phyloP scores from a whole-genome alignment of 2,329 filamentous ascomycete species.

The Sordariomycetes sp. region DNA sequence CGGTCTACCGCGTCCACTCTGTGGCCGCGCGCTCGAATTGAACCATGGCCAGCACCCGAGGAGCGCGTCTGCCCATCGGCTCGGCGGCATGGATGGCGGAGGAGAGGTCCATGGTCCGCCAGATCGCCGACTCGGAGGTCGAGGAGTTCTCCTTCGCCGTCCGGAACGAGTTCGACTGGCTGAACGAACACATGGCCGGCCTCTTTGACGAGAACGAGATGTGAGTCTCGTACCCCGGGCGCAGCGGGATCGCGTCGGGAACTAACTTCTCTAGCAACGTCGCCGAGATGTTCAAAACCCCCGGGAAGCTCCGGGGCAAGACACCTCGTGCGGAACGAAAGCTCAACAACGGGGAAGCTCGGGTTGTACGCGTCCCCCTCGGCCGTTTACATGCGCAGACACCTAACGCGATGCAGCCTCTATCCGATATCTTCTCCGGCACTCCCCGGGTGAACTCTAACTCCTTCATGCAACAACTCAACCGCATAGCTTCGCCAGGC shows the following conservation, averaged over 20 bases:
- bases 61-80: conserved; percentile 57
- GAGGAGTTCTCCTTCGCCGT: conserved; percentile 91
- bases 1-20: conserved; percentile 6
- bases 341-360: conserved; percentile 37
- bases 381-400: neutral
- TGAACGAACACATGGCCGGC: conserved; percentile 96
- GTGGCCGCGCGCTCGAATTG: neutral
- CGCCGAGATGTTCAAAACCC: conserved; percentile 90
- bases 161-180: conserved; percentile 90
- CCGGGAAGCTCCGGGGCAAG: conserved; percentile 70
- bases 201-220: conserved; percentile 79
- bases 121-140: conserved; percentile 67
- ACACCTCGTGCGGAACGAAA: conserved; percentile 63
- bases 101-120: conserved; percentile 66
- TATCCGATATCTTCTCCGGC: conserved; percentile 44
- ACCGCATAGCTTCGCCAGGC: conserved; percentile 39
- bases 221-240: conserved; percentile 36
- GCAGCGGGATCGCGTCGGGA: neutral
- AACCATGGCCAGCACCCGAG: conserved; percentile 23
- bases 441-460: conserved; percentile 40
- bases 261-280: conserved; percentile 51
- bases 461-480: conserved; percentile 34
- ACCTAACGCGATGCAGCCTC: conserved; percentile 30
- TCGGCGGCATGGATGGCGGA: conserved; percentile 75
- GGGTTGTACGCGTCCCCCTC: conserved; percentile 41